Percentiles rank a stretch among this genome's conserved stretches.
These are phyloP conservation scores for Pythium phragmiticola DNA, from an alignment of 352 stramenopile genomes.

Conservation along the genomic window DNA sequence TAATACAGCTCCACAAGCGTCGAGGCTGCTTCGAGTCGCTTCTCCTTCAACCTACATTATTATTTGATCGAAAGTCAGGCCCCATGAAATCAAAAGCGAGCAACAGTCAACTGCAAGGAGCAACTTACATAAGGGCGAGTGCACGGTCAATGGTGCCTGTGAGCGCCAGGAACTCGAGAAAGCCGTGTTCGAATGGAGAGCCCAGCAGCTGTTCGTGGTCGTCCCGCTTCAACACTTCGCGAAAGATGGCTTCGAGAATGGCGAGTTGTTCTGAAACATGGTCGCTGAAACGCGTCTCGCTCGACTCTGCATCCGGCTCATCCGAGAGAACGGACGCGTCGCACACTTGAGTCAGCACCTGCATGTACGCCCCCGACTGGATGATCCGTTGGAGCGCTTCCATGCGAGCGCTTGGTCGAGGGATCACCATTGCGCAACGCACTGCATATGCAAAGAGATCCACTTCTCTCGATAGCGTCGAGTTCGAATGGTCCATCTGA, in stretches of 20 bases:
- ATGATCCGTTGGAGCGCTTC: constrained; percentile 35
- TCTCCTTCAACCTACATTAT: constrained; percentile 15
- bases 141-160: constrained; percentile 25
- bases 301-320: neutral
- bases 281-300: constrained; percentile 10
- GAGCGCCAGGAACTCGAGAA: constrained; percentile 31
- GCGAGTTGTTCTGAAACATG: constrained; percentile 28
- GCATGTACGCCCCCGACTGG: constrained; percentile 30
- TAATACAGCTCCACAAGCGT: constrained; percentile 28
- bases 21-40: constrained; percentile 26
- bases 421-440: constrained; percentile 30
- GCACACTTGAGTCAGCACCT: constrained; percentile 27
- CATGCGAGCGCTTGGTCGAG: constrained; percentile 23
- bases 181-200: constrained; percentile 27
- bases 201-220: constrained; percentile 29
- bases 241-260: constrained; percentile 30
- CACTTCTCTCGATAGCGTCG: constrained; percentile 10
- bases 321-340: constrained; percentile 24
- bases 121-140: constrained; percentile 28
- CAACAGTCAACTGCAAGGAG: neutral
- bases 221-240: constrained; percentile 18
- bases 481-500: constrained; percentile 1
- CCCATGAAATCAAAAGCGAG: neutral
- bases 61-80: neutral
- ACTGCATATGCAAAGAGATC: constrained; percentile 31